Conservation (phyloP, 2,329 filamentous ascomycete genomes). For the Pseudogymnoascus sp. region DNA sequence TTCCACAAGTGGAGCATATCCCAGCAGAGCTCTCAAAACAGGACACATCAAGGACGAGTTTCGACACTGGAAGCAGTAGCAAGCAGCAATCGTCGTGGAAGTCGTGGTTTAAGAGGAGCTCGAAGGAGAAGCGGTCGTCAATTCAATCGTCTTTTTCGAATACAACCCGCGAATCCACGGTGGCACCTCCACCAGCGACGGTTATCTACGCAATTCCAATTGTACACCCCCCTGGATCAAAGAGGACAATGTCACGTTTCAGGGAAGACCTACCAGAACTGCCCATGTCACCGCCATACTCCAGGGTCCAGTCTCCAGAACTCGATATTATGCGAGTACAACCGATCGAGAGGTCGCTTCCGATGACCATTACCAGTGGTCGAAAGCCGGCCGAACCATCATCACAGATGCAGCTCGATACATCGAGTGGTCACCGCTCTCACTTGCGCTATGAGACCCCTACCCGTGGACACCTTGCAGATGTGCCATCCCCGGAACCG, state of each 20-base stretch:
- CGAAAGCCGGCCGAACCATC: slow-evolving; percentile 25
- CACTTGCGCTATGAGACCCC: slow-evolving; percentile 36
- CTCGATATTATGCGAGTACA: slow-evolving; percentile 37
- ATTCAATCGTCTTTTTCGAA: slow-evolving; percentile 79
- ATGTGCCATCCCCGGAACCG: slow-evolving; percentile 45
- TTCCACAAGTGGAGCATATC: slow-evolving; percentile 14
- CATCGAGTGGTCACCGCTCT: slow-evolving; percentile 38
- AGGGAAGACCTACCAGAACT: slow-evolving; percentile 85
- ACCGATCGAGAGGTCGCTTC: slow-evolving; percentile 27
- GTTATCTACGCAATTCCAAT: background rate
- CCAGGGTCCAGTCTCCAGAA: slow-evolving; percentile 71
- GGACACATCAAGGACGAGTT: slow-evolving; percentile 44
- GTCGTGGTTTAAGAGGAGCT: slow-evolving; percentile 58
- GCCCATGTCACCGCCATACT: slow-evolving; percentile 77
- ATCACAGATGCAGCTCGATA: slow-evolving; percentile 39
- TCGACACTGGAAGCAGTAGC: slow-evolving; percentile 40
- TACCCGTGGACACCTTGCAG: slow-evolving; percentile 34
- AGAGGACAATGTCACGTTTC: slow-evolving; percentile 83
- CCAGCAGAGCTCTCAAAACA: slow-evolving; percentile 39
- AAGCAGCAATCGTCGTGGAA: slow-evolving; percentile 49
- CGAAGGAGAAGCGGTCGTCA: slow-evolving; percentile 47
- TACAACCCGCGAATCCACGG: slow-evolving; percentile 81
- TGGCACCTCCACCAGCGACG: background rate
- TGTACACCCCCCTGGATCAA: slow-evolving; percentile 41
- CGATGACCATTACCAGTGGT: slow-evolving; percentile 18